Conservation (phyloP, 257 asterid genomes). For the Voacanga thouarsii region DNA sequence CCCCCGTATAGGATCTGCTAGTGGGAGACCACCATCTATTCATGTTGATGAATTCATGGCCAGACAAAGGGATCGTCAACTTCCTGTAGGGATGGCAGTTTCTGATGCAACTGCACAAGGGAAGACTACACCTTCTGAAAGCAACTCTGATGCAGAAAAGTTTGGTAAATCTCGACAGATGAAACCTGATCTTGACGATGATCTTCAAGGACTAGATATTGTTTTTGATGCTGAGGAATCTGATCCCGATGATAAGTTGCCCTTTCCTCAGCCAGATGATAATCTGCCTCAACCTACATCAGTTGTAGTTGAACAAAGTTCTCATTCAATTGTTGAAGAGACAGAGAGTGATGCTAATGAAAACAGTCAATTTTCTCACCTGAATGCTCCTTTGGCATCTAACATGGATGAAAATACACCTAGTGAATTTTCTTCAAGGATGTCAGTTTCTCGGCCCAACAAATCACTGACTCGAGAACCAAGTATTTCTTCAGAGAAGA, state of each 20-base stretch:
- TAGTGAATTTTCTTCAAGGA: constrained; percentile 76
- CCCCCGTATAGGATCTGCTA: constrained; percentile 69
- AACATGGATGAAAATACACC: constrained; percentile 57
- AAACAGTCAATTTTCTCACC: constrained; percentile 53
- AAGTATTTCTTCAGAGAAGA: constrained; percentile 72
- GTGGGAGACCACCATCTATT: constrained; percentile 92
- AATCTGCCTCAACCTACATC: constrained; percentile 53
- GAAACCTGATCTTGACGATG: constrained; percentile 88
- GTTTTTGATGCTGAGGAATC: constrained; percentile 95
- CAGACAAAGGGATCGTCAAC: constrained; percentile 88
- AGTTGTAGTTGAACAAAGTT: constrained; percentile 48
- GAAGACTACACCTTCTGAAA: constrained; percentile 48
- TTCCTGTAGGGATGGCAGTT: constrained; percentile 39
- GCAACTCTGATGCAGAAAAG: constrained; percentile 51
- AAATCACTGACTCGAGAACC: constrained; percentile 58
- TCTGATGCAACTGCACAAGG: constrained; percentile 46
- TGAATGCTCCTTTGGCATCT: constrained; percentile 49
- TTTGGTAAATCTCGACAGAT: constrained; percentile 48
- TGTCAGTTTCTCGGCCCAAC: constrained; percentile 72
- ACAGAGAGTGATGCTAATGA: constrained; percentile 69
- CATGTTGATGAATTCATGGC: constrained; percentile 99
- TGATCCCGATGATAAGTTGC: constrained; percentile 81
- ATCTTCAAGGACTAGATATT: constrained; percentile 93
- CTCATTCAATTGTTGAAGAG: constrained; percentile 89
- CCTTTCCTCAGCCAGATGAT: constrained; percentile 87